Evolutionary conservation across 208 protist species (phyloP).

Genomic region (Hexamita inflata): DNA sequence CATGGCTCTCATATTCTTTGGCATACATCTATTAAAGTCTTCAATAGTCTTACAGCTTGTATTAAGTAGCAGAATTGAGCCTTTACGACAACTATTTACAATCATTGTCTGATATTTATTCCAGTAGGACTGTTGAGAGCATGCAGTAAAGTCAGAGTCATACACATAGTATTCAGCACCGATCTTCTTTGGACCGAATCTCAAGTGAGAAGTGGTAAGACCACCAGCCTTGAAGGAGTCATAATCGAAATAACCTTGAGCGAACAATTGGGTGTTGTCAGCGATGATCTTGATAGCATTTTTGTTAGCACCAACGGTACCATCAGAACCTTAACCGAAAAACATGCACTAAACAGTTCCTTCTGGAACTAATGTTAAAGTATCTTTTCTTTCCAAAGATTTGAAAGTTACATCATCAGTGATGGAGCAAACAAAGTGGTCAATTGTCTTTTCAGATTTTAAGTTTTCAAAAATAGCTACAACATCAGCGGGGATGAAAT

Average conservation of each 20-base stretch:
- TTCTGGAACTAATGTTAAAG: conserved; percentile 41
- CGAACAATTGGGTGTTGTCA: conserved; percentile 45
- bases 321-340: conserved; percentile 56
- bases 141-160: conserved; percentile 54
- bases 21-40: conserved; percentile 45
- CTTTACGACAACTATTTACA: conserved; percentile 37
- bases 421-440: conserved; percentile 58
- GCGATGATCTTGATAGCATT: conserved; percentile 58
- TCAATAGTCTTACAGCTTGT: conserved; percentile 30
- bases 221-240: conserved; percentile 55
- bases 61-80: conserved; percentile 54
- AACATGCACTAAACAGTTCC: conserved; percentile 52
- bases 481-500: conserved; percentile 53
- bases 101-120: conserved; percentile 45
- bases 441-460: conserved; percentile 33
- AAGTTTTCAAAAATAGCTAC: conserved; percentile 57
- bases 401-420: conserved; percentile 54
- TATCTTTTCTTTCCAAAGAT: conserved; percentile 41
- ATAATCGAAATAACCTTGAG: conserved; percentile 59
- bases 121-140: conserved; percentile 50
- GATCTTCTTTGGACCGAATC: conserved; percentile 55
- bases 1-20: conserved; percentile 39
- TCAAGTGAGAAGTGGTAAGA: conserved; percentile 54
- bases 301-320: conserved; percentile 61
- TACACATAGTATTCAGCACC: conserved; percentile 50